Percentiles rank a stretch among this genome's conserved stretches.
Conservation (phyloP, 106 monocot species). For the Allium sativum region DNA sequence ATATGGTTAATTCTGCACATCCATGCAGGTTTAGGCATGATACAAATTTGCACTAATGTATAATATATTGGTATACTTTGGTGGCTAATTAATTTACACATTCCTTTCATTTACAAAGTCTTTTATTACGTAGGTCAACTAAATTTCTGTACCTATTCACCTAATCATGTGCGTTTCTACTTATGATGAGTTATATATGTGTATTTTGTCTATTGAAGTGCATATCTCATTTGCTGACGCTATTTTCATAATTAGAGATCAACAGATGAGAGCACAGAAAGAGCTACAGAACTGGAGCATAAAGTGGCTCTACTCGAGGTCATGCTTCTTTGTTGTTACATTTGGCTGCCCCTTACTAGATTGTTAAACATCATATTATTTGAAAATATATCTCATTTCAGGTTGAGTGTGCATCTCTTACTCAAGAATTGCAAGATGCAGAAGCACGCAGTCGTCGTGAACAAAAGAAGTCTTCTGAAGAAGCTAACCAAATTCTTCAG, state of each 20-base stretch:
- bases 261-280: constrained; percentile 84
- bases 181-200: too few relatives aligned
- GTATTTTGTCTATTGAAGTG: too few relatives aligned
- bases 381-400: constrained; percentile 13
- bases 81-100: too few relatives aligned
- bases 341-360: too few relatives aligned
- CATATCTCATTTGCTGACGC: not conserved
- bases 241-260: constrained; percentile 47
- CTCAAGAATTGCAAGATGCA: constrained; percentile 90
- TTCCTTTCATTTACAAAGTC: too few relatives aligned
- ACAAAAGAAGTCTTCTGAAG: constrained; percentile 88
- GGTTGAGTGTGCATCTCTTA: constrained; percentile 82
- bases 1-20: too few relatives aligned
- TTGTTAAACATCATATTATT: not conserved
- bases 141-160: too few relatives aligned
- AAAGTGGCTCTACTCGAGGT: constrained; percentile 98
- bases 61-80: too few relatives aligned
- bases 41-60: too few relatives aligned
- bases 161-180: too few relatives aligned
- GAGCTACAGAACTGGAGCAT: constrained; percentile 81
- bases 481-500: constrained; percentile 86
- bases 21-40: too few relatives aligned
- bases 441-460: constrained; percentile 74
- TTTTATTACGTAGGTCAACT: too few relatives aligned
- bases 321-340: not conserved